A percentile compares a stretch with the other conserved stretches of the same genome.
Conservation (phyloP, 2,329 filamentous ascomycete species). For the Pseudocercospora eumusae region DNA sequence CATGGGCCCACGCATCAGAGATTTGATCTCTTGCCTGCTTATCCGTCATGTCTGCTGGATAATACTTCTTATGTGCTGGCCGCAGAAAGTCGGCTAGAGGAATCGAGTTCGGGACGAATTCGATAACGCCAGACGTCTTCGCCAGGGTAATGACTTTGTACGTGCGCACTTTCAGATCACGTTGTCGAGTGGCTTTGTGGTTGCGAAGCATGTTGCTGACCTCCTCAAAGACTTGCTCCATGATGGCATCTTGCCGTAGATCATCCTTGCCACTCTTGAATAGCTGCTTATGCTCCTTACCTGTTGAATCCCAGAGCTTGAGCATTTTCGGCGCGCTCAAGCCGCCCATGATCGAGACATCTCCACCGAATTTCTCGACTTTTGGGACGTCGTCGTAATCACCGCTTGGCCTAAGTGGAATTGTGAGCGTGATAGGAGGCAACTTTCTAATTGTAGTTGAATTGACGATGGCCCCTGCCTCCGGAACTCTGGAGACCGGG, state of each 20-base stretch:
- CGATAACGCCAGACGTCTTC: constrained; percentile 83
- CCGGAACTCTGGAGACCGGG: constrained; percentile 62
- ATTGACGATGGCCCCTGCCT: constrained; percentile 64
- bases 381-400: constrained; percentile 76
- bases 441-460: constrained; percentile 60
- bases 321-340: constrained; percentile 94
- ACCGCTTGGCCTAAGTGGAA: constrained; percentile 70
- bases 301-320: constrained; percentile 76
- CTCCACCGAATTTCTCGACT: constrained; percentile 70
- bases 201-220: constrained; percentile 86
- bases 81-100: constrained; percentile 90
- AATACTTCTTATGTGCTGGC: constrained; percentile 84
- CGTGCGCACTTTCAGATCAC: constrained; percentile 85
- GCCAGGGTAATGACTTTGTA: constrained; percentile 96
- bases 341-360: constrained; percentile 83
- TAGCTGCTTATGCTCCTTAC: constrained; percentile 80
- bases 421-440: constrained; percentile 85
- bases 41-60: constrained; percentile 78
- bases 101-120: constrained; percentile 93
- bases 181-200: constrained; percentile 82
- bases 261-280: constrained; percentile 94
- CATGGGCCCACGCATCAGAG: constrained; percentile 63
- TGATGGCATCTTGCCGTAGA: constrained; percentile 93
- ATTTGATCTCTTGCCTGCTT: constrained; percentile 79
- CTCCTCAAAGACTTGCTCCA: constrained; percentile 98